These are phyloP conservation scores for Melanogaster broomeanus DNA, from an alignment of 768 basidiomycete genomes.

Conservation along the genomic window DNA sequence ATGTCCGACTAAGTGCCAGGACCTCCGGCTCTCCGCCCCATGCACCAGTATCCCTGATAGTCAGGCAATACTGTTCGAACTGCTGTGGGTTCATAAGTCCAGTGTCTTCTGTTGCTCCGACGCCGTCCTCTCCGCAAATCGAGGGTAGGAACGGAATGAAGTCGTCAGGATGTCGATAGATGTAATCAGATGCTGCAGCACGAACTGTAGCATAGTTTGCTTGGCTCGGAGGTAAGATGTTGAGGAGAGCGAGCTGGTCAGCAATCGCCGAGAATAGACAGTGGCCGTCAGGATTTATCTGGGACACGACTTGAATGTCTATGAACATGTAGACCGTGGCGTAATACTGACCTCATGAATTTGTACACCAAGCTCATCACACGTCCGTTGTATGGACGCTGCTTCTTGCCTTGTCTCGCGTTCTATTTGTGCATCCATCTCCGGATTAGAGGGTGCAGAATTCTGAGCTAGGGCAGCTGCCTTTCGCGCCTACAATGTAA, in stretches of 20 bases:
- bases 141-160: constrained; percentile 93
- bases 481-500: constrained; percentile 60
- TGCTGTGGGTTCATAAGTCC: constrained; percentile 71
- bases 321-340: not conserved
- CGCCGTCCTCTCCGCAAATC: constrained; percentile 65
- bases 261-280: constrained; percentile 95
- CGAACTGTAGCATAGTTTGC: constrained; percentile 67
- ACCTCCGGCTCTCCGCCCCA: constrained; percentile 99
- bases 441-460: constrained; percentile 53
- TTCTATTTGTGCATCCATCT: constrained; percentile 58
- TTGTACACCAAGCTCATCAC: constrained; percentile 64
- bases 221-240: constrained; percentile 56
- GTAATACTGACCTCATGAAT: constrained; percentile 62
- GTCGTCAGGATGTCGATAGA: constrained; percentile 79
- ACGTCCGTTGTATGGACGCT: constrained; percentile 59
- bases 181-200: constrained; percentile 74
- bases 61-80: constrained; percentile 74
- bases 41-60: constrained; percentile 78
- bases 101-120: constrained; percentile 53
- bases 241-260: constrained; percentile 82
- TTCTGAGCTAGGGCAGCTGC: constrained; percentile 62
- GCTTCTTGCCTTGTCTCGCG: constrained; percentile 71
- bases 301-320: constrained; percentile 3
- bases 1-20: constrained; percentile 80
- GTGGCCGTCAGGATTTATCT: constrained; percentile 96